Conservation (phyloP, 371 early-diverging fungal genomes). For the Encephalitozoon cuniculi region DNA sequence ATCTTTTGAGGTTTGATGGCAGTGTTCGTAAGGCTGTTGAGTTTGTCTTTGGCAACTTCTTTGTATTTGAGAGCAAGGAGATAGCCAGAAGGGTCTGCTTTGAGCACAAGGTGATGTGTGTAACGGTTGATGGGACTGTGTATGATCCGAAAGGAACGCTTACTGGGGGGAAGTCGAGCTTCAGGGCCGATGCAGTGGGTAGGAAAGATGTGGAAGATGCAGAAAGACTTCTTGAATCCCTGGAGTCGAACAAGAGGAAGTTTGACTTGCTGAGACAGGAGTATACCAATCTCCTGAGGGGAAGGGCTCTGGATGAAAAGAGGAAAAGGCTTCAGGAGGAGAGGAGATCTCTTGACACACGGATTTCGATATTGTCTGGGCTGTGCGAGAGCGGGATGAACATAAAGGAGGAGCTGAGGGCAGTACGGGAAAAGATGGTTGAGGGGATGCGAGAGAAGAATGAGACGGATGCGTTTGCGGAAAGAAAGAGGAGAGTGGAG, state of each 20-base stretch:
- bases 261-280: neutral
- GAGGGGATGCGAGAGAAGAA: slow-evolving; percentile 45
- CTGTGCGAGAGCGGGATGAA: slow-evolving; percentile 17
- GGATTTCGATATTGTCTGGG: slow-evolving; percentile 60
- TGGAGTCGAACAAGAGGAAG: neutral
- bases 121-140: slow-evolving; percentile 90
- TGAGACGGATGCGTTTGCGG: slow-evolving; percentile 62
- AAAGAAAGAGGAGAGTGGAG: slow-evolving; percentile 63
- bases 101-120: slow-evolving; percentile 63
- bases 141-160: slow-evolving; percentile 93
- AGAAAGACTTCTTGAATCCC: neutral
- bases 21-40: slow-evolving; percentile 72
- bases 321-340: slow-evolving; percentile 38
- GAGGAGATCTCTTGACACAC: neutral
- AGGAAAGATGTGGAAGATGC: slow-evolving; percentile 44
- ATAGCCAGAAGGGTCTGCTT: slow-evolving; percentile 74
- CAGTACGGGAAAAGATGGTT: slow-evolving; percentile 13
- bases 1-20: slow-evolving; percentile 70
- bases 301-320: neutral
- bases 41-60: slow-evolving; percentile 81
- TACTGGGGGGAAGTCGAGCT: slow-evolving; percentile 74
- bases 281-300: neutral
- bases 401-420: slow-evolving; percentile 5
- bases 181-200: slow-evolving; percentile 16
- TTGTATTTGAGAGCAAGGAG: slow-evolving; percentile 67